phyloP scores from a whole-genome alignment of 352 stramenopile species.

The Globisporangium spiculum region DNA sequence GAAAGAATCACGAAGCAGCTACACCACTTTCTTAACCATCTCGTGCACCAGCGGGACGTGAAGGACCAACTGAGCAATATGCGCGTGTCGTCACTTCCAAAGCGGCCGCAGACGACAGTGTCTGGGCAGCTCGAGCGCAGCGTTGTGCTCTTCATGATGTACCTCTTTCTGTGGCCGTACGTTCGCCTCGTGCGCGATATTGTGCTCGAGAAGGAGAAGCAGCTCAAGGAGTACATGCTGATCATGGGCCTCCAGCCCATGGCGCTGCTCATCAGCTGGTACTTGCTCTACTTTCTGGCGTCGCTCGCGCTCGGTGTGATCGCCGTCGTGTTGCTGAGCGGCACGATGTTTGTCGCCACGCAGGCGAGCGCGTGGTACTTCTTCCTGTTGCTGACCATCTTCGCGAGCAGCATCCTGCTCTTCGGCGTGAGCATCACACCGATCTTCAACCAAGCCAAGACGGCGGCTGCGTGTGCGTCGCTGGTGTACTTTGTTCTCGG shows the following conservation, averaged over 20 bases:
- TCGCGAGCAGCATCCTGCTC: conserved; percentile 60
- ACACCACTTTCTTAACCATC: conserved; percentile 32
- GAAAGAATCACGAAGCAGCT: conserved; percentile 22
- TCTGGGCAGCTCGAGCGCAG: conserved; percentile 48
- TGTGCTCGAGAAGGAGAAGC: conserved; percentile 89
- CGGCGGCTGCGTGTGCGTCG: conserved; percentile 54
- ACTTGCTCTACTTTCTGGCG: conserved; percentile 75
- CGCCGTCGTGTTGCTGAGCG: conserved; percentile 53
- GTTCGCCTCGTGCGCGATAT: conserved; percentile 81
- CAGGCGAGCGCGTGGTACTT: conserved; percentile 44
- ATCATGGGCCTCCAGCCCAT: conserved; percentile 86
- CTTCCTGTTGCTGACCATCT: conserved; percentile 55
- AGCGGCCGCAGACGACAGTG: conserved; percentile 38
- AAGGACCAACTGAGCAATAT: conserved; percentile 44
- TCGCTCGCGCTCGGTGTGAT: conserved; percentile 46
- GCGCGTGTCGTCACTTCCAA: conserved; percentile 34
- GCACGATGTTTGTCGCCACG: conserved; percentile 58
- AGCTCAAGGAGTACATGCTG: conserved; percentile 87
- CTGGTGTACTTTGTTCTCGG: conserved; percentile 63
- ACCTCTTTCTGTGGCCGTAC: conserved; percentile 87
- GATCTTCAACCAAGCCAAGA: conserved; percentile 72
- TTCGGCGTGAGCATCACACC: conserved; percentile 73
- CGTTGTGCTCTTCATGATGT: conserved; percentile 73
- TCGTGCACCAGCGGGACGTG: conserved; percentile 27
- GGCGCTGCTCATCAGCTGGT: conserved; percentile 74